Evolutionary conservation across 352 stramenopile species (phyloP).

Genomic region (Thalassiosira livingstoniorum): DNA sequence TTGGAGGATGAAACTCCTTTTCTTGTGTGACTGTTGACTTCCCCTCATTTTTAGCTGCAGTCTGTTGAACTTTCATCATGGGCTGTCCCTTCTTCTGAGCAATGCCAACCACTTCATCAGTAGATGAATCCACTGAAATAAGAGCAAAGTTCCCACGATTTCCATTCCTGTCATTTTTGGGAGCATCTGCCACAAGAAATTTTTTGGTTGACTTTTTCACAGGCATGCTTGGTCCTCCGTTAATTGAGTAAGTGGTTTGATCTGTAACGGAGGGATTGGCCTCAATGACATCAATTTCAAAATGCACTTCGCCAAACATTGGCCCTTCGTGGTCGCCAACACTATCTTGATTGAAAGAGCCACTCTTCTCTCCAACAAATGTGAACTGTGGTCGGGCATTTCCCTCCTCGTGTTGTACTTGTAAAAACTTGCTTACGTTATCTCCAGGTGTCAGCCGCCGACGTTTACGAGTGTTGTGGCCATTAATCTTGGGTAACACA

Average conservation of each 20-base stretch:
- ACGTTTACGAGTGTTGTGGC: no score
- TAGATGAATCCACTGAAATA: not conserved
- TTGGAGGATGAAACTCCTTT: not conserved
- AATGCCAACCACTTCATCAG: not conserved
- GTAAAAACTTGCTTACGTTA: not conserved
- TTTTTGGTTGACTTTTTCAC: not conserved
- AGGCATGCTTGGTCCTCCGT: not conserved
- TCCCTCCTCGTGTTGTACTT: not conserved
- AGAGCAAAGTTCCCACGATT: not conserved
- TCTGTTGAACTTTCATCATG: not conserved
- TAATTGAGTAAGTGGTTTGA: slow-evolving; percentile 4
- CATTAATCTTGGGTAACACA: no score
- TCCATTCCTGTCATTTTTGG: not conserved
- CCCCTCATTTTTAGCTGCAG: no score
- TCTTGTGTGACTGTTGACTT: not conserved
- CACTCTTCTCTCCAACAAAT: not conserved
- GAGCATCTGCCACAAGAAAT: not conserved
- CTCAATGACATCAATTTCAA: not conserved
- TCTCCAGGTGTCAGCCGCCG: not conserved
- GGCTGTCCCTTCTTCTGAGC: not conserved
- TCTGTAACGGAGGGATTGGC: slow-evolving; percentile 2
- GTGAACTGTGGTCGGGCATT: not conserved
- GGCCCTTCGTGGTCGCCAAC: not conserved
- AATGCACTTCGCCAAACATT: no score
- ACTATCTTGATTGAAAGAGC: not conserved